Base-by-base conservation (phyloP, 768 basidiomycete genomes). In the Kwoniella europaea region DNA sequence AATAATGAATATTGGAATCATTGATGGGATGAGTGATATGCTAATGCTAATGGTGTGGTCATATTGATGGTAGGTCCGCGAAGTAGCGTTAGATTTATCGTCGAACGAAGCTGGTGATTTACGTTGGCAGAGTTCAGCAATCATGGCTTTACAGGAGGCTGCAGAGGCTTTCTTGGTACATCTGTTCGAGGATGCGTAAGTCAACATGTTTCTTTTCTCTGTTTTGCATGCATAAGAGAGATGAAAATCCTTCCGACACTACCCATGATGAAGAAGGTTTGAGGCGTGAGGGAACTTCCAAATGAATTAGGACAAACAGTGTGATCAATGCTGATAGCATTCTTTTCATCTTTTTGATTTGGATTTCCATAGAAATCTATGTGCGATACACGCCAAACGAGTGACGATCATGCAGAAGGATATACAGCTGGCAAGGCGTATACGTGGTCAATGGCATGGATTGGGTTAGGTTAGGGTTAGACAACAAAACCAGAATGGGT, bases 361-460 rank as follows among this genome's bases (percentile, higher is more conserved):
- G 15, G 18, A 44, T 6, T 13, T 1, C 4, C 54, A 71, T 71
- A 97, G 94, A 54, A 97, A 98, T 82, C 86, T 97, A 43, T 99
- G 97, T 79, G 95, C 96, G 6, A 92, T 99, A 74, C 96, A 98
- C 79, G 96, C 96, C 16, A 98, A 96, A 84, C 91, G 96, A 77
- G 96, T 98, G 4, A 99, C 96, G 5, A 91, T 98, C 76, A 98
- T 98, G 95, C 93, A 94, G 67, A 88, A 91, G 63, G 97, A 99
- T 77, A 95, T 99, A 68, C 96, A 98, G 79, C 90, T 99, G 63
- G 97, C 97, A 24, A 88, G 97, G 65, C 88, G 97, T 73, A 94
- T 98, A 86, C 89, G 96, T 60, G 96, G 96, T 3, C 90, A 91
- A 57, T 94, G 91, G 91, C 90, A 63, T 46, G 79, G 81, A 29